Evolutionary conservation across 2,329 filamentous ascomycete species (phyloP), one percentile per base, ranked within the genome.

Genomic region (Aspergillus unguis): DNA sequence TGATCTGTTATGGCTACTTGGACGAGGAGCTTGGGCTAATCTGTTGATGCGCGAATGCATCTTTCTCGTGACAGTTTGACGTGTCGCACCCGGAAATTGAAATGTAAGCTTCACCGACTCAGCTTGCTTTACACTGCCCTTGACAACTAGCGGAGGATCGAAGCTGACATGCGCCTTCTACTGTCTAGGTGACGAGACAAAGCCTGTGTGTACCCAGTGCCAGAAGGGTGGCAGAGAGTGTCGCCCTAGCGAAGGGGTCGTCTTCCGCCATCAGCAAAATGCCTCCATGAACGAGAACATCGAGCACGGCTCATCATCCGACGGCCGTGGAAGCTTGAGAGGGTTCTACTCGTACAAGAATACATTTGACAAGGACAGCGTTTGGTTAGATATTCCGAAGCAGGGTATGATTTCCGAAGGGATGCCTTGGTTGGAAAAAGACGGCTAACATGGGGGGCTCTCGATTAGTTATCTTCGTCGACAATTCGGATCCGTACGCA

Each of bases 211-310:
- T 63, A 77, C 80, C 32, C 82, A 85, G 66, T 86, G 83, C 67
- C 73, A 73, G 62, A 83, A 84, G 66, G 83, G 81, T 4, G 78
- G 77, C 44, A 76, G 83, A 60, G 77, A 83, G 67, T 86, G 83
- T 67, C 72, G 81, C 42, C 80, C 80, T 26, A 83, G 80, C 62
- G 81, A 82, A 56, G 83, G 82, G 47, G 79, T 86, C 60, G 81
- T 85, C 41, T 87, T 86, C 62, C 80, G 84, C 50, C 84, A 87
- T 67, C 83, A 86, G 63, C 84, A 86, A 69, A 86, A 86, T 77
- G 83, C 83, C 29, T 85, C 82, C 23, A 84, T 86, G 82, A 86
- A 85, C 54, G 77, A 79, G 44, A 63, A 67, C 35, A 70, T 71
- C 10, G 72, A 74, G 41, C 73, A 76, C 10, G 59, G 63, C 8